Conservation (phyloP, 2,329 filamentous ascomycete genomes). For the Fonsecaea pedrosoi region DNA sequence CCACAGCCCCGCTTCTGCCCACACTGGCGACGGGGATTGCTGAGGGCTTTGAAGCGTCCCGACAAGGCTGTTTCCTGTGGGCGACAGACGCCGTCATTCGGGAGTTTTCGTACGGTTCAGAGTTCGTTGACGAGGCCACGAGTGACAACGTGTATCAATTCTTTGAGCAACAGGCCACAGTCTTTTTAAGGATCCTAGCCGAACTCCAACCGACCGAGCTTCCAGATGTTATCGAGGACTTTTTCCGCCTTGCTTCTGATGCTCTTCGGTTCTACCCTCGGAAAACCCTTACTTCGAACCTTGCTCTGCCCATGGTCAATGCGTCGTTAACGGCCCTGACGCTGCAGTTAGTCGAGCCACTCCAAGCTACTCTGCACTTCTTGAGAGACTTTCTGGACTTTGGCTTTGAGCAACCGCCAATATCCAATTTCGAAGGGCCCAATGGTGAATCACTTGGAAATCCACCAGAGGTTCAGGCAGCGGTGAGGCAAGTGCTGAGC, state of each 20-base stretch:
- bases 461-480: conserved; percentile 71
- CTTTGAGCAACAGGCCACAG: conserved; percentile 90
- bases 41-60: conserved; percentile 80
- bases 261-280: conserved; percentile 91
- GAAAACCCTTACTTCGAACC: conserved; percentile 76
- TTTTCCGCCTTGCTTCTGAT: conserved; percentile 91
- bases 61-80: conserved; percentile 98
- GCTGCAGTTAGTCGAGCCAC: conserved; percentile 87
- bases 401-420: conserved; percentile 72
- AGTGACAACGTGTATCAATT: conserved; percentile 90
- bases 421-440: conserved; percentile 65
- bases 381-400: conserved; percentile 90
- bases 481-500: conserved; percentile 74
- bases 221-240: conserved; percentile 90
- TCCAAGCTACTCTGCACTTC: conserved; percentile 91
- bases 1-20: conserved; percentile 83
- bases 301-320: conserved; percentile 83
- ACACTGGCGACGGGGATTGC: conserved; percentile 88
- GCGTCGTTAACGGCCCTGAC: conserved; percentile 86
- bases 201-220: conserved; percentile 79
- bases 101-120: conserved; percentile 90
- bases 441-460: conserved; percentile 65
- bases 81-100: conserved; percentile 92
- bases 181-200: conserved; percentile 86
- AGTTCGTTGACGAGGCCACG: conserved; percentile 80